Conservation (phyloP, 352 stramenopile species). For the Phytophthora fragariae region DNA sequence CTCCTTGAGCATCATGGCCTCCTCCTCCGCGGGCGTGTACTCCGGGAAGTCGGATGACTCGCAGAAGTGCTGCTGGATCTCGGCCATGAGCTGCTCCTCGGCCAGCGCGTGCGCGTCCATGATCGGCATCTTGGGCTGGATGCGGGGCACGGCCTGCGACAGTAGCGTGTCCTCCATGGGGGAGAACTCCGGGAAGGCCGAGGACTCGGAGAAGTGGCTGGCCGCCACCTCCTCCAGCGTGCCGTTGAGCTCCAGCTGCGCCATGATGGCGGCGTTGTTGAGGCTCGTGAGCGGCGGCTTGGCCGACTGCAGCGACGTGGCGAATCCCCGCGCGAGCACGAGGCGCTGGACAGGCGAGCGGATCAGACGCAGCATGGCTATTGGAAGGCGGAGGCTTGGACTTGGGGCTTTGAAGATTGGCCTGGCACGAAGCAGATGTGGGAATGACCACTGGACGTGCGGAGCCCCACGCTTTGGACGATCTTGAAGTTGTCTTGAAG, state of each 20-base stretch:
- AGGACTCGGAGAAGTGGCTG: slow-evolving; percentile 66
- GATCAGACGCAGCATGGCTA: slow-evolving; percentile 28
- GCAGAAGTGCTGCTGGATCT: slow-evolving; percentile 58
- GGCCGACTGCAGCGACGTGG: slow-evolving; percentile 12
- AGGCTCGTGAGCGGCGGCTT: slow-evolving; percentile 37
- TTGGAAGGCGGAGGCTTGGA: not conserved
- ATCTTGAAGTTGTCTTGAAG: slow-evolving; percentile 30
- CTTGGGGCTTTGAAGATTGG: slow-evolving; percentile 9
- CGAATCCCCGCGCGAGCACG: slow-evolving; percentile 16
- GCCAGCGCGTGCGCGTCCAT: slow-evolving; percentile 40
- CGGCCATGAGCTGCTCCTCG: slow-evolving; percentile 47
- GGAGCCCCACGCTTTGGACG: not conserved
- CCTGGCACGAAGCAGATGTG: slow-evolving; percentile 2
- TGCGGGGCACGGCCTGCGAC: slow-evolving; percentile 39
- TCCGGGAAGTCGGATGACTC: slow-evolving; percentile 76
- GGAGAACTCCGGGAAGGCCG: slow-evolving; percentile 71
- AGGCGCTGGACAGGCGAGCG: slow-evolving; percentile 23
- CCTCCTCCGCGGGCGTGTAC: slow-evolving; percentile 52
- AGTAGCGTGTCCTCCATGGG: slow-evolving; percentile 64
- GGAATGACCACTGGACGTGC: slow-evolving; percentile 13
- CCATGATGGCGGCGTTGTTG: slow-evolving; percentile 34
- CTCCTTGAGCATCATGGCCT: slow-evolving; percentile 52
- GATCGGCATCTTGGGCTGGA: slow-evolving; percentile 4
- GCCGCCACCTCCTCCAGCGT: slow-evolving; percentile 62
- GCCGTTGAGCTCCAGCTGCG: slow-evolving; percentile 42